Evolutionary conservation across 1,139 yeast genomes (phyloP).

Genomic region (Pichia sp.): DNA sequence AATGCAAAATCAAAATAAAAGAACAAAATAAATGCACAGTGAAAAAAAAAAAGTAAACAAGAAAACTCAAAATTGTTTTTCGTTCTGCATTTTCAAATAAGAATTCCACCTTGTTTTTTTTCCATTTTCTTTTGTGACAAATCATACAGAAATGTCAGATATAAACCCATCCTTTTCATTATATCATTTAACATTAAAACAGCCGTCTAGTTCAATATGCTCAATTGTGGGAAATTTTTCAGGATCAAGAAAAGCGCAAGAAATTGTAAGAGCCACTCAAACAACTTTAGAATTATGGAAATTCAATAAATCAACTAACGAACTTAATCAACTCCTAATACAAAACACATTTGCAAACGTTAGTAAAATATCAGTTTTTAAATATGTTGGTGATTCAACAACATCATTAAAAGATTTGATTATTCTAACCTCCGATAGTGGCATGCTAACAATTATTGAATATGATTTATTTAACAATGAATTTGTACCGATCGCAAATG

Average conservation of each 20-base stretch:
- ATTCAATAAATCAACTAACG: conserved; percentile 50
- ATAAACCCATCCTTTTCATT: conserved; percentile 42
- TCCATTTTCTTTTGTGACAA: not conserved
- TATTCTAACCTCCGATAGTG: conserved; percentile 77
- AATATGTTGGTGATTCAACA: conserved; percentile 37
- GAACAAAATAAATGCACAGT: not conserved
- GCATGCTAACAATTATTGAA: conserved; percentile 56
- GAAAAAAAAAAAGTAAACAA: not conserved
- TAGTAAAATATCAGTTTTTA: conserved; percentile 45
- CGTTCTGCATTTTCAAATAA: not conserved
- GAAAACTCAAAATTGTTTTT: not conserved
- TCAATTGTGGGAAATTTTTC: conserved; percentile 66
- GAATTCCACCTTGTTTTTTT: not conserved
- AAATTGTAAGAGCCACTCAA: conserved; percentile 54
- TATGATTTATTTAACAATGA: conserved; percentile 35
- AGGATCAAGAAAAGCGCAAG: conserved; percentile 51
- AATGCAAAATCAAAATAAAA: not conserved
- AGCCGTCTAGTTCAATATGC: conserved; percentile 45
- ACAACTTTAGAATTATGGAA: conserved; percentile 47
- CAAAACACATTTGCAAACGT: conserved; percentile 57
- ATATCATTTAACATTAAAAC: conserved; percentile 61
- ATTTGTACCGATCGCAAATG: conserved; percentile 50
- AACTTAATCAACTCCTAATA: conserved; percentile 33
- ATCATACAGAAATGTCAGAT: conserved; percentile 10
- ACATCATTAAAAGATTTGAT: conserved; percentile 45